These are phyloP conservation scores for Iberis pinnata DNA, from an alignment of 345 rosid species.

Conservation along the genomic window DNA sequence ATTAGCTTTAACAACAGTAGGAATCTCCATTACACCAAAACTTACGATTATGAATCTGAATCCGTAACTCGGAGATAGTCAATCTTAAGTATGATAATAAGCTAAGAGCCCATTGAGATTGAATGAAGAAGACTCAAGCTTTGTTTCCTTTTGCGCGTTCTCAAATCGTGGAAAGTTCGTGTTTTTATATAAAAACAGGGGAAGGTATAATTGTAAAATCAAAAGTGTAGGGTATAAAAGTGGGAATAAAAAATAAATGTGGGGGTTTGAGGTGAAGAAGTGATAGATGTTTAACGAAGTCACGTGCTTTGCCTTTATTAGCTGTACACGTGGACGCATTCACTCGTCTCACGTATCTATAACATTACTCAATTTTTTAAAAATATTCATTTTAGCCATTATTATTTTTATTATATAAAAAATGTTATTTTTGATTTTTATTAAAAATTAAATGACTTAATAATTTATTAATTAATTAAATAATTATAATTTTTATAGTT, in stretches of 20 bases:
- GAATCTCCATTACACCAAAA: constrained; percentile 26
- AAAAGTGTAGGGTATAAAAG: neutral
- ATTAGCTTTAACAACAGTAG: constrained; percentile 25
- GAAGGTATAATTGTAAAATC: constrained; percentile 9
- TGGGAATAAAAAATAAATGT: constrained; percentile 22
- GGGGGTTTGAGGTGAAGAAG: constrained; percentile 15
- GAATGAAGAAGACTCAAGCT: constrained; percentile 10
- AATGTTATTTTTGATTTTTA: too few species aligned
- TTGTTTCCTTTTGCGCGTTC: constrained; percentile 13
- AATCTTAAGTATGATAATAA: neutral
- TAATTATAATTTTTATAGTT: too few species aligned
- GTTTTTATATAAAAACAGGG: constrained; percentile 22
- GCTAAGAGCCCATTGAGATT: constrained; percentile 26
- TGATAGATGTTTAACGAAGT: constrained; percentile 12
- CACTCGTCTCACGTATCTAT: too few species aligned
- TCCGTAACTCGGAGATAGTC: constrained; percentile 2
- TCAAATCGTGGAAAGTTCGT: constrained; percentile 14
- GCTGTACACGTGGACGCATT: too few species aligned
- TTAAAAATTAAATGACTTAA: too few species aligned
- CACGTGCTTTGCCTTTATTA: constrained; percentile 32
- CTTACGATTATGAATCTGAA: neutral
- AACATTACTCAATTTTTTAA: too few species aligned
- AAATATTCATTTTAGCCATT: too few species aligned
- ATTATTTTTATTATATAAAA: too few species aligned
- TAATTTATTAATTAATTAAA: too few species aligned